A percentile compares a stretch with the other conserved stretches of the same genome.
Evolutionary conservation across 371 early-diverging fungal genomes (phyloP).

Genomic region (Mortierella sp.): DNA sequence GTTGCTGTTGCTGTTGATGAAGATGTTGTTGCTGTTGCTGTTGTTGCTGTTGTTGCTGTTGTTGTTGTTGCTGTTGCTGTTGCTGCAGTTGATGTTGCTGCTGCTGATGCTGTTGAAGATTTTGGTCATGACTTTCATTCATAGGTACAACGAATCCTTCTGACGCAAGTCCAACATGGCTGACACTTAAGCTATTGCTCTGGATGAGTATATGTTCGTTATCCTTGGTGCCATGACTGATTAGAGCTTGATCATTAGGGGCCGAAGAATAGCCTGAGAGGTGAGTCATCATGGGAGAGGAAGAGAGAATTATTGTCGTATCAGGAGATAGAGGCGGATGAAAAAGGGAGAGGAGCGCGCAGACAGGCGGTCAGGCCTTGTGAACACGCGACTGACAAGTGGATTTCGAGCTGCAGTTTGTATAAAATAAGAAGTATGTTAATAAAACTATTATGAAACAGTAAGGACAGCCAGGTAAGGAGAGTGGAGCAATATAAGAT

Average conservation of each 20-base stretch:
- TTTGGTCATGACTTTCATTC: slow-evolving; percentile 39
- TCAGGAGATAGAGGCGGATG: background rate
- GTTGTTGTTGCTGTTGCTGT: slow-evolving; percentile 39
- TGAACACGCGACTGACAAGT: slow-evolving; percentile 12
- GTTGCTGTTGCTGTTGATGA: slow-evolving; percentile 29
- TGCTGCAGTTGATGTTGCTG: slow-evolving; percentile 31
- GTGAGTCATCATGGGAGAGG: slow-evolving; percentile 30
- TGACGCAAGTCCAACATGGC: slow-evolving; percentile 21
- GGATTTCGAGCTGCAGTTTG: background rate
- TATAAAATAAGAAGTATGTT: background rate
- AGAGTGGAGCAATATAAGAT: background rate
- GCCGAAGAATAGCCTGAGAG: slow-evolving; percentile 41
- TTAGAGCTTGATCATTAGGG: slow-evolving; percentile 46
- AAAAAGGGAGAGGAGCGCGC: background rate
- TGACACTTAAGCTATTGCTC: background rate
- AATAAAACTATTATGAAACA: background rate
- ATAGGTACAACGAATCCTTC: slow-evolving; percentile 24
- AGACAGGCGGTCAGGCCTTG: slow-evolving; percentile 30
- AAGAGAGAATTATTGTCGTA: background rate
- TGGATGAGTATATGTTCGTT: slow-evolving; percentile 20
- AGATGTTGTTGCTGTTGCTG: slow-evolving; percentile 35
- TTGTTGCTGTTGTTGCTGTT: slow-evolving; percentile 29
- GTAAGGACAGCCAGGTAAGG: background rate
- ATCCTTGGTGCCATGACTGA: slow-evolving; percentile 34
- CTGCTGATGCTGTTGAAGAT: slow-evolving; percentile 28